Evolutionary conservation across 140 eudicot species (phyloP).

Genomic region (Senecio squalidus): DNA sequence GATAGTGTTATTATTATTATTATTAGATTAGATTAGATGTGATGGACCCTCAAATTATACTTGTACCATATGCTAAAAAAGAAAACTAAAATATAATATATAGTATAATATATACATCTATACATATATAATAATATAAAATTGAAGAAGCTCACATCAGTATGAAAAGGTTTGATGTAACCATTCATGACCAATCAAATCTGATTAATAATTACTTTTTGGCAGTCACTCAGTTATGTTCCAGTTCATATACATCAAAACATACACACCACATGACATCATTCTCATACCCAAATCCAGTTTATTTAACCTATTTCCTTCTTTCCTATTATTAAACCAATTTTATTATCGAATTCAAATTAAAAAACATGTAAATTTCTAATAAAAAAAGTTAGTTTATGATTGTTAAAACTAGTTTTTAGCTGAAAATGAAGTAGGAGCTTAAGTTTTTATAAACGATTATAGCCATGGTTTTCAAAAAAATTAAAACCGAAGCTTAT

Average conservation of each 20-base stretch:
- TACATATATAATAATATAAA: neutral
- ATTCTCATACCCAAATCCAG: slow-evolving; percentile 17
- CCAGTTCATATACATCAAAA: slow-evolving; percentile 12
- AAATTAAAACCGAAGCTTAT: too few relatives aligned
- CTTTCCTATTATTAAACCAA: too few relatives aligned
- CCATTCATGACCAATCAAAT: slow-evolving; percentile 38
- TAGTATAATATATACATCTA: neutral
- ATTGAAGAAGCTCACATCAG: slow-evolving; percentile 4
- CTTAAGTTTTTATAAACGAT: too few relatives aligned
- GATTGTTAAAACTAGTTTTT: too few relatives aligned
- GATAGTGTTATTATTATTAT: too few relatives aligned
- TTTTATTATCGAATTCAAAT: too few relatives aligned
- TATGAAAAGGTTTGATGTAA: slow-evolving; percentile 32
- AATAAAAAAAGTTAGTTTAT: too few relatives aligned
- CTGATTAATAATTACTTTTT: slow-evolving; percentile 25
- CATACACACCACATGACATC: slow-evolving; percentile 26
- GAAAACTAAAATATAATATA: neutral
- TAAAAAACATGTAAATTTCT: too few relatives aligned
- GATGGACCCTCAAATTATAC: slow-evolving; percentile 12
- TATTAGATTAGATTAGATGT: neutral
- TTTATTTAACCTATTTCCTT: neutral
- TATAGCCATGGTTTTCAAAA: too few relatives aligned
- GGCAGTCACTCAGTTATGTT: slow-evolving; percentile 14
- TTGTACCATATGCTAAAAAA: neutral
- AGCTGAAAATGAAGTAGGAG: too few relatives aligned